Evolutionary conservation across 352 stramenopile genomes (phyloP).

Genomic region (Phytophthora sp.): DNA sequence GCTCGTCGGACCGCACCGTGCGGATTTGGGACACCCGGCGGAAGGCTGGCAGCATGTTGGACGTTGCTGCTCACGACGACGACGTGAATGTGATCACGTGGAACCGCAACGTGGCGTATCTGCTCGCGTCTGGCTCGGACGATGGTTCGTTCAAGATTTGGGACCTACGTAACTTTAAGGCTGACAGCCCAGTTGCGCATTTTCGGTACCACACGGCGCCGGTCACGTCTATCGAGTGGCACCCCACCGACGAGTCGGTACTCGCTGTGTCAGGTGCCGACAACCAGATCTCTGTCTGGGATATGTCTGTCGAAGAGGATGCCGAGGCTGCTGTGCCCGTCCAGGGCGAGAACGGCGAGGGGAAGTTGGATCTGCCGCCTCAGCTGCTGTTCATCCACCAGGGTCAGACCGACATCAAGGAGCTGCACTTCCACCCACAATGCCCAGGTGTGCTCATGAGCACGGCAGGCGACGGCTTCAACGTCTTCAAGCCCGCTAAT

Average conservation of each 20-base stretch:
- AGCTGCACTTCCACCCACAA: slow-evolving; percentile 99
- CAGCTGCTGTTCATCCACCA: slow-evolving; percentile 99
- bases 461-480: slow-evolving; percentile 97
- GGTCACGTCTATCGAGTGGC: slow-evolving; percentile 99
- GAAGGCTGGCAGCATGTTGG: slow-evolving; percentile 93
- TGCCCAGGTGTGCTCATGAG: slow-evolving; percentile 97
- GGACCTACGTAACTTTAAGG: slow-evolving; percentile 96
- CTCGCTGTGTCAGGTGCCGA: slow-evolving; percentile 94
- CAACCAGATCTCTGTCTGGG: slow-evolving; percentile 98
- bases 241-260: slow-evolving; percentile 99
- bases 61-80: slow-evolving; percentile 92
- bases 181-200: slow-evolving; percentile 90
- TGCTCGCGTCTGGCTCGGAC: slow-evolving; percentile 97
- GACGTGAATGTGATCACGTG: slow-evolving; percentile 99
- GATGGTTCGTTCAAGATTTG: slow-evolving; percentile 98
- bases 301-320: slow-evolving; percentile 99
- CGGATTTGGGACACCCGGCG: slow-evolving; percentile 98
- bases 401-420: slow-evolving; percentile 99
- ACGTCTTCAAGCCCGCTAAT: slow-evolving; percentile 97
- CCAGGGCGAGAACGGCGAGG: slow-evolving; percentile 47
- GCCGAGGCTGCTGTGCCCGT: slow-evolving; percentile 56
- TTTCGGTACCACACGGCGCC: slow-evolving; percentile 96
- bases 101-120: slow-evolving; percentile 97
- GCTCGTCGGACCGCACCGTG: slow-evolving; percentile 93
- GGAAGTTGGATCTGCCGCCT: slow-evolving; percentile 93